These are phyloP conservation scores for Pneumocystis oryctolagi DNA, from an alignment of 1,139 yeast species.

Conservation along the genomic window DNA sequence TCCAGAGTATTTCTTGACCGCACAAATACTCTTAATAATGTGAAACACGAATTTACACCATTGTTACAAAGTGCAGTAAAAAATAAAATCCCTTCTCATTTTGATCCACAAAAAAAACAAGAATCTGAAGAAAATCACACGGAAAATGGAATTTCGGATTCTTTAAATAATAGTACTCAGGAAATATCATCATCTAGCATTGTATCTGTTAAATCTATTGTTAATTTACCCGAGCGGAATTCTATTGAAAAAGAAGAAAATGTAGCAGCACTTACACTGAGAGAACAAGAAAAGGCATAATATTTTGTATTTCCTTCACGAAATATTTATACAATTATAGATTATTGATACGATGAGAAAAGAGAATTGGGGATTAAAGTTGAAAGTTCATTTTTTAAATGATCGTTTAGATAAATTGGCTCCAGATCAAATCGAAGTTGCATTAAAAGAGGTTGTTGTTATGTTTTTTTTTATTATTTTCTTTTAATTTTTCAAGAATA, in stretches of 20 bases:
- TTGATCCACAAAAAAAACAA: background rate
- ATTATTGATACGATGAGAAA: slow-evolving; percentile 16
- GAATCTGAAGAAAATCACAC: background rate
- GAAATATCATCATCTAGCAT: background rate
- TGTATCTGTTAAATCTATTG: background rate
- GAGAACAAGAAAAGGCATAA: background rate
- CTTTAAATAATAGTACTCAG: background rate
- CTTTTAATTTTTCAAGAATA: slow-evolving; percentile 8
- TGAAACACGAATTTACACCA: background rate
- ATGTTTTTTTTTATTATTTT: background rate
- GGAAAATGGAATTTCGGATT: background rate
- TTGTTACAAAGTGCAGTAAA: slow-evolving; percentile 1
- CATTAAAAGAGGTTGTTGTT: slow-evolving; percentile 13
- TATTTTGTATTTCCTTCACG: background rate
- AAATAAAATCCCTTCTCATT: background rate
- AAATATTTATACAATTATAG: slow-evolving; percentile 2
- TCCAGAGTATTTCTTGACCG: background rate
- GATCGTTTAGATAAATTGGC: slow-evolving; percentile 15
- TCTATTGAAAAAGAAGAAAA: background rate
- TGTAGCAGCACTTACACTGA: background rate
- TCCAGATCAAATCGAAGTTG: slow-evolving; percentile 15
- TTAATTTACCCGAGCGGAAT: background rate
- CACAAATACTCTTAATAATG: background rate
- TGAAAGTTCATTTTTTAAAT: slow-evolving; percentile 14
- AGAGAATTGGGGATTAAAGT: slow-evolving; percentile 17